Evolutionary conservation across 805 yeast species (phyloP).

Genomic region (Kuraishia borneana): DNA sequence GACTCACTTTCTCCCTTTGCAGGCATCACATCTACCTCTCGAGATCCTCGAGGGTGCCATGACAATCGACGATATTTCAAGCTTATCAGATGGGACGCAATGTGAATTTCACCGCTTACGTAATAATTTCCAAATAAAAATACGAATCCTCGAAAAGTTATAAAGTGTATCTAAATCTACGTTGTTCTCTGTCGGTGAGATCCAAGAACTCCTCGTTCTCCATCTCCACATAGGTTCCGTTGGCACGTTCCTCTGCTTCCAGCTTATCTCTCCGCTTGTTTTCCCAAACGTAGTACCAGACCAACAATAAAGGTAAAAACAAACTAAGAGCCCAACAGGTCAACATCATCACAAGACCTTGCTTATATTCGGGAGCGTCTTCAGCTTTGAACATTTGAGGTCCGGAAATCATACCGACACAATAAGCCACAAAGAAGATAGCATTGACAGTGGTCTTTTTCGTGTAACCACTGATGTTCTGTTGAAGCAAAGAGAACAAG

Average conservation of each 20-base stretch:
- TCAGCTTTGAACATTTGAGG: slow-evolving; percentile 47
- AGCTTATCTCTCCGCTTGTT: slow-evolving; percentile 26
- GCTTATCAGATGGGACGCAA: too few relatives aligned
- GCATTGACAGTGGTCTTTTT: slow-evolving; percentile 44
- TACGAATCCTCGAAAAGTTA: too few relatives aligned
- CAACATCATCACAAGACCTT: slow-evolving; percentile 18
- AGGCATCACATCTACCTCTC: too few relatives aligned
- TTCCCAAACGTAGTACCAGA: slow-evolving; percentile 10
- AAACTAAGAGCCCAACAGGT: not conserved
- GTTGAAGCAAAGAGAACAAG: slow-evolving; percentile 46
- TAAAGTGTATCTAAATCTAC: slow-evolving; percentile 38
- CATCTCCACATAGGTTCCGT: slow-evolving; percentile 8
- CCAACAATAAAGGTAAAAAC: not conserved
- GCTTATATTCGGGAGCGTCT: slow-evolving; percentile 36
- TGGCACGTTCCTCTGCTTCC: slow-evolving; percentile 7
- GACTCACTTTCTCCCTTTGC: too few relatives aligned
- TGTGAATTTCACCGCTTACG: too few relatives aligned
- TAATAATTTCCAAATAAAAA: too few relatives aligned
- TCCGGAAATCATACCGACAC: slow-evolving; percentile 44
- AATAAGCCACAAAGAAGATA: slow-evolving; percentile 43
- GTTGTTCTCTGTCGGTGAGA: slow-evolving; percentile 41
- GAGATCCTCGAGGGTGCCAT: too few relatives aligned
- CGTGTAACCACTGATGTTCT: slow-evolving; percentile 53
- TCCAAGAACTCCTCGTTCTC: slow-evolving; percentile 33
- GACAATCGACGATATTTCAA: too few relatives aligned